Conservation (phyloP, 768 basidiomycete species). For the Cubamyces sp. region DNA sequence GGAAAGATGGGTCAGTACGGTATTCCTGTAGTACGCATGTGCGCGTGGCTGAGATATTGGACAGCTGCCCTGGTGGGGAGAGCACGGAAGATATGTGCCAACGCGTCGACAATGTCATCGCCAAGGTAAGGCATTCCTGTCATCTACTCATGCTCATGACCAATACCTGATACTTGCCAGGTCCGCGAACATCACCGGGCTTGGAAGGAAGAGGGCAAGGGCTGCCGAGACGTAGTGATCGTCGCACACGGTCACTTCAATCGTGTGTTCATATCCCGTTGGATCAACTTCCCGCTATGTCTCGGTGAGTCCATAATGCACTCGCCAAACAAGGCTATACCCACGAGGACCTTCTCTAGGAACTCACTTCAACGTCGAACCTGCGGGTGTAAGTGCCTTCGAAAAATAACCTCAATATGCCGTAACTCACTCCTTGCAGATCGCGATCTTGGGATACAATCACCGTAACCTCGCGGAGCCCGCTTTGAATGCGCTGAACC, state of each 20-base stretch:
- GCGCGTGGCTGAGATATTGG: slow-evolving; percentile 2
- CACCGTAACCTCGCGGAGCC: slow-evolving; percentile 81
- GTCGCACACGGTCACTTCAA: slow-evolving; percentile 90
- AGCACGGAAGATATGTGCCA: slow-evolving; percentile 75
- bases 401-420: slow-evolving; percentile 12
- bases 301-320: slow-evolving; percentile 46
- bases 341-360: slow-evolving; percentile 41
- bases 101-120: slow-evolving; percentile 78
- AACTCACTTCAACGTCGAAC: slow-evolving; percentile 82
- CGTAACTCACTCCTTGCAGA: slow-evolving; percentile 44
- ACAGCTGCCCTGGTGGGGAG: slow-evolving; percentile 88
- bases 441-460: slow-evolving; percentile 83
- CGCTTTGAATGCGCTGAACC: slow-evolving; percentile 71
- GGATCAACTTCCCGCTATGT: slow-evolving; percentile 70
- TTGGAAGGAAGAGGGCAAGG: slow-evolving; percentile 68
- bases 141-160: not conserved
- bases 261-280: slow-evolving; percentile 77
- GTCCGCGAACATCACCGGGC: slow-evolving; percentile 73
- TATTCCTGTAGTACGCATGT: not conserved
- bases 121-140: slow-evolving; percentile 56
- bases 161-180: slow-evolving; percentile 38
- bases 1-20: slow-evolving; percentile 72
- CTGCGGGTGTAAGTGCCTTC: slow-evolving; percentile 61
- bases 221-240: slow-evolving; percentile 81
- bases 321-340: slow-evolving; percentile 6